Base-by-base conservation (phyloP, 2,329 filamentous ascomycete species). In the Amauroascus verrucosus region DNA sequence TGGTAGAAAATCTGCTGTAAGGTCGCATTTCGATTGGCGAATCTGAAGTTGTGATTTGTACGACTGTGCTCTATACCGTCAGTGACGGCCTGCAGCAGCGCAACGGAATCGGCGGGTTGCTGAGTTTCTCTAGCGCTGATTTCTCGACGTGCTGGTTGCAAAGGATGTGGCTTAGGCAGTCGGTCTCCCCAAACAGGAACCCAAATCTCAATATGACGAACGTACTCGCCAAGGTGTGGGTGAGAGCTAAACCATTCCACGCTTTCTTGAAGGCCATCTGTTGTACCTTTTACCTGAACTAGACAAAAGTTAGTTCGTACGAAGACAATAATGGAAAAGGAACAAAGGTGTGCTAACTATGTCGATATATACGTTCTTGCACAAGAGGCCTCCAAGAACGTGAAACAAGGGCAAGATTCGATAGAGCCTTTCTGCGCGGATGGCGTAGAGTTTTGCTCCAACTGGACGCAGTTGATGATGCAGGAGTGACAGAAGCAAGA, bases 191-290 rank as follows among this genome's bases (percentile, higher is more conserved):
- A 88, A 38, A 88, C 84, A 2, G 85, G 85, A 57, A 88, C 85
- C 84, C 85, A 88, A 40, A 88, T 75, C 67, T 88, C 85, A 55
- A 88, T 77, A 62, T 88, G 85, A 59, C 81, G 82, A 56, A 88
- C 80, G 59, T 86, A 81, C 7, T 69, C 60, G 18, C 78, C 75
- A 5, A 88, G 76, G 61, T 85, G 79, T 26, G 75, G 71, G 55
- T 82, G 76, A 8, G 67, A 59, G 14, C 70, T 66, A 59, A 88
- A 85, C 72, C 84, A 87, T 32, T 70, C 58, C 57, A 78, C 72
- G 6, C 83, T 79, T 46, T 81, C 75, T 40, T 77, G 70, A 38
- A 86, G 69, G 14, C 78, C 83, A n/a, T 78, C 75, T 35, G 78
- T 71, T 0, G 83, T 86, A 0, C 83, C 85, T 69, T 86, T 85